Conservation (phyloP, 306 rosid genomes). For the Canavalia ensiformis region DNA sequence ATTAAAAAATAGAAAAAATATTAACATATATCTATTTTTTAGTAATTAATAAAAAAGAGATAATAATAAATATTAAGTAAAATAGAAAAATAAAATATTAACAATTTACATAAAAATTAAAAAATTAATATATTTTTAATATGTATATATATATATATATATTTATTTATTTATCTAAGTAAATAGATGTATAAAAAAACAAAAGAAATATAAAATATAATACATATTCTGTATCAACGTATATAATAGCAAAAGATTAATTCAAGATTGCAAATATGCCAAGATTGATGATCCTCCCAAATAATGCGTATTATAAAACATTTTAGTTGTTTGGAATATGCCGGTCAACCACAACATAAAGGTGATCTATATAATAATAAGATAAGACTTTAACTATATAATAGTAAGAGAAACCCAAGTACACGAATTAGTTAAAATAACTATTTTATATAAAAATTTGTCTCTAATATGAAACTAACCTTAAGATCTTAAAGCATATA, state of each 20-base stretch:
- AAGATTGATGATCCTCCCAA: neutral
- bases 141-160: too few species aligned
- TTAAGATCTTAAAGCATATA: constrained; percentile 15
- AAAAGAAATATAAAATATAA: too few species aligned
- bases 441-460: neutral
- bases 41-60: too few species aligned
- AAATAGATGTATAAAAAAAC: too few species aligned
- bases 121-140: too few species aligned
- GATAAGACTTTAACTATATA: neutral
- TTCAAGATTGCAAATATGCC: neutral
- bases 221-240: too few species aligned
- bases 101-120: too few species aligned
- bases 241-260: neutral
- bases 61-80: too few species aligned
- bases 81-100: too few species aligned
- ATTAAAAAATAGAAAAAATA: too few species aligned
- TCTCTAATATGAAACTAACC: neutral
- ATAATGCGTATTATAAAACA: neutral
- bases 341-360: constrained; percentile 27
- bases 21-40: too few species aligned
- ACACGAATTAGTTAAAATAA: neutral
- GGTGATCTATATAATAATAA: neutral
- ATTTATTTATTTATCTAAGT: too few species aligned
- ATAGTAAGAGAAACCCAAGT: neutral
- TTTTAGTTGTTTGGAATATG: constrained; percentile 2